Evolutionary conservation across 169 alveolate genomes (phyloP), one percentile per base, ranked within the genome.

Genomic region (Babesia sp.): DNA sequence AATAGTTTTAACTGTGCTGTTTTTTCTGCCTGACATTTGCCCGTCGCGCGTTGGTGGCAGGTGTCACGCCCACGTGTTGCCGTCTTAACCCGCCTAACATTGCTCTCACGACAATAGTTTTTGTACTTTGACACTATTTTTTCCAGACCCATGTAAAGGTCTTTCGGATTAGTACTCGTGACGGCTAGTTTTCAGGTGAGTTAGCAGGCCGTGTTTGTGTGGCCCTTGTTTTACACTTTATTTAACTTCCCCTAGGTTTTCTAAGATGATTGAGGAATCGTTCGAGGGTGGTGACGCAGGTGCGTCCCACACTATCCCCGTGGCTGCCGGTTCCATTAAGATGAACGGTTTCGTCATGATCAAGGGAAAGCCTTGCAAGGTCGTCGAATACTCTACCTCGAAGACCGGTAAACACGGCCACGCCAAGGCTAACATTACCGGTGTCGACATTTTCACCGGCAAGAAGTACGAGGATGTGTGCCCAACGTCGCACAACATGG

Each of bases 391-490:
- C 76, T 93, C 98, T 33, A 96, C 99, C 2, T 94, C 99, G 55
- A 98, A 98, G 91, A 95, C 99, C 9, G 99, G 99, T 48, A 98
- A 98, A 92, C 99, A 97, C 93, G 99, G 99, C 42, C 98, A 96
- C 90, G 99, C 99, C 56, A 98, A 98, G 90, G 99, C 99, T 22
- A 95, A 94, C 93, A 94, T 98, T 78, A 96, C 96, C 59, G 99
- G 99, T 63, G 87, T 96, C 34, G 99, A 98, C 80, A 96, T 98
- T 80, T 98, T 98, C 93, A 96, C 99, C 31, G 98, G 97, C 41
- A 96, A 95, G 83, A 95, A 96, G 74, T 94, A 94, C 88, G 99
- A 98, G 80, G 99, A 97, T 90, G 92, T 97, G 53, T 93, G 97
- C 92, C 99, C 99, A 31, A 96, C 99, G 44, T 95, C 99, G 9